Percentiles rank a stretch among this genome's conserved stretches.
Conservation (phyloP, 2,329 filamentous ascomycete genomes). For the Fusarium nelsonii region DNA sequence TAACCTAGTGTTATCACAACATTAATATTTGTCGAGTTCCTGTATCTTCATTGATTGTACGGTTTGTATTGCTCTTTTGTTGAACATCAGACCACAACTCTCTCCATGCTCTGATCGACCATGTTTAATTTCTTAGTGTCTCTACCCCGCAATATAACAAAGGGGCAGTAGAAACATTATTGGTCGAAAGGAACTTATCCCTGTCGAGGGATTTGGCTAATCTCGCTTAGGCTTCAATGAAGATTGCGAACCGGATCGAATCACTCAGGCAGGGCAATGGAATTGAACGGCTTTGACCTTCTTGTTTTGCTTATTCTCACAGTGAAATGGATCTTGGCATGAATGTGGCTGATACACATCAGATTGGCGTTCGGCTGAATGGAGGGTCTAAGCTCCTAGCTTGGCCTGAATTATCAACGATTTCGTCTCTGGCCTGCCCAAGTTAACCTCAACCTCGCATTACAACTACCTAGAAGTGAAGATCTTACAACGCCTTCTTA, state of each 20-base stretch:
- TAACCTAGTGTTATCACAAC: too few relatives aligned
- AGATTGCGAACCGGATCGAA: neutral
- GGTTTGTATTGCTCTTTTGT: neutral
- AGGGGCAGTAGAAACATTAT: conserved; percentile 4
- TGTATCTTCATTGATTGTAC: too few relatives aligned
- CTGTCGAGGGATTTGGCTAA: conserved; percentile 15
- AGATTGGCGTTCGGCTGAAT: neutral
- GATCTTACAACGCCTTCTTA: conserved; percentile 14
- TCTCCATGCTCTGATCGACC: neutral
- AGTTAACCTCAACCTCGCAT: neutral
- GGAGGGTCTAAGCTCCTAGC: neutral
- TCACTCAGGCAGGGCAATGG: neutral
- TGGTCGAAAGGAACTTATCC: neutral
- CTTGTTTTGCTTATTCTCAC: neutral
- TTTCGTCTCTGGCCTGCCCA: neutral
- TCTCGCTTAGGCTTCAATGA: conserved; percentile 12
- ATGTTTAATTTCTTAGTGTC: conserved; percentile 1
- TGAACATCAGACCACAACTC: neutral
- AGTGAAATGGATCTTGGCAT: neutral
- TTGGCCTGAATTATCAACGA: neutral
- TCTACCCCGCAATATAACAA: conserved; percentile 20
- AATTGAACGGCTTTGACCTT: neutral
- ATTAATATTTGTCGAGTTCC: too few relatives aligned
- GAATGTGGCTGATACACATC: neutral
- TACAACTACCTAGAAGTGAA: neutral